A percentile compares a stretch with the other conserved stretches of the same genome.
phyloP scores from a whole-genome alignment of 805 yeast genomes.

The Myxozyma kluyveri region DNA sequence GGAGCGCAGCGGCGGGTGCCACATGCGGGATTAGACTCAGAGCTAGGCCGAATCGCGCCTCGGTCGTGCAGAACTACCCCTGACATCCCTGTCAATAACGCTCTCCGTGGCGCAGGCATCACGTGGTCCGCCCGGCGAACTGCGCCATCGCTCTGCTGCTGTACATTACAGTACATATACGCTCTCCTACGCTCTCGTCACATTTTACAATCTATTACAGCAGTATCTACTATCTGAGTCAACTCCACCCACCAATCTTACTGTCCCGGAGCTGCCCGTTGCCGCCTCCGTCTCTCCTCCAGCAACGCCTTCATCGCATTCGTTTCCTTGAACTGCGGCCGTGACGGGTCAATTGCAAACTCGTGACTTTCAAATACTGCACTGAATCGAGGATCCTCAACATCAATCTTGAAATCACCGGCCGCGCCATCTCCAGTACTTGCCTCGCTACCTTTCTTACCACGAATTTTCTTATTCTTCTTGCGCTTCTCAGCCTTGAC shows the following conservation, averaged over 20 bases:
- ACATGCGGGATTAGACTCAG: too few relatives aligned
- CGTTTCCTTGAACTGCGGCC: conserved; percentile 86
- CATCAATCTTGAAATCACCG: conserved; percentile 61
- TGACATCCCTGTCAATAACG: too few relatives aligned
- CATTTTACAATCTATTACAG: too few relatives aligned
- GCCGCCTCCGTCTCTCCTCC: conserved; percentile 56
- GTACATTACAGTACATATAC: background rate
- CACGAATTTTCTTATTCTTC: conserved; percentile 33
- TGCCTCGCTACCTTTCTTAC: conserved; percentile 41
- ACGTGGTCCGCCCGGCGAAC: too few relatives aligned
- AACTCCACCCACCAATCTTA: too few relatives aligned
- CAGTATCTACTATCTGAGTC: too few relatives aligned
- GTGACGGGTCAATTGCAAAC: conserved; percentile 91
- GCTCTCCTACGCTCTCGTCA: background rate
- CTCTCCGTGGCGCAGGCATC: too few relatives aligned
- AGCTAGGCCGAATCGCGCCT: too few relatives aligned
- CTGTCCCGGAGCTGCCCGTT: too few relatives aligned
- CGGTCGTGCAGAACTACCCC: too few relatives aligned
- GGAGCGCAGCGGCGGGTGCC: too few relatives aligned
- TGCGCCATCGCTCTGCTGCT: background rate
- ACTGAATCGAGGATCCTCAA: conserved; percentile 79
- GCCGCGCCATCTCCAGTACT: conserved; percentile 50
- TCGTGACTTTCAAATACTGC: conserved; percentile 82
- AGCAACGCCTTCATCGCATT: conserved; percentile 79
- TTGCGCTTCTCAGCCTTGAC: conserved; percentile 62